A percentile compares a stretch with the other conserved stretches of the same genome.
phyloP scores from a whole-genome alignment of 1,139 yeast species.

The Candida tetrigidarum region DNA sequence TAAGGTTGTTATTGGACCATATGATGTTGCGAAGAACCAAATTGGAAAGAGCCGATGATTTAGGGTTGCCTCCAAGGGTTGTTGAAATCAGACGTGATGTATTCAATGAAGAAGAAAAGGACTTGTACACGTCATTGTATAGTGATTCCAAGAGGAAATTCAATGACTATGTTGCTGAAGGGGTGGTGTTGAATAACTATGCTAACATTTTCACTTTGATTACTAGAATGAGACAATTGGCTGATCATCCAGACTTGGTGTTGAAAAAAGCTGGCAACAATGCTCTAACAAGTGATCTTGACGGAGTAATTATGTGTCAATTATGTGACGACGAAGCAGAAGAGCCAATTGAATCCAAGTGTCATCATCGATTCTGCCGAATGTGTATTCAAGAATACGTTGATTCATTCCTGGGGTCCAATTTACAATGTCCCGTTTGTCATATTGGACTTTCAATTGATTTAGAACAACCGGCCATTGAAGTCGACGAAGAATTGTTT shows the following conservation, averaged over 20 bases:
- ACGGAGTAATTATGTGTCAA: conserved; percentile 82
- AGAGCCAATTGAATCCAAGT: conserved; percentile 92
- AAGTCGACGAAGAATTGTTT: conserved; percentile 65
- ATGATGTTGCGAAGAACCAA: conserved; percentile 95
- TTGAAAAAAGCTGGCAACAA: conserved; percentile 64
- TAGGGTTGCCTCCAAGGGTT: conserved; percentile 94
- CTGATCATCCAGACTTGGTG: conserved; percentile 97
- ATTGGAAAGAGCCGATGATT: conserved; percentile 93
- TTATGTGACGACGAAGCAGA: conserved; percentile 98
- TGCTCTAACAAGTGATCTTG: conserved; percentile 35
- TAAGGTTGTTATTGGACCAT: conserved; percentile 72
- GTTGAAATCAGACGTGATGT: conserved; percentile 85
- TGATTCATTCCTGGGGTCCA: conserved; percentile 75
- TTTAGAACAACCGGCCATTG: conserved; percentile 83
- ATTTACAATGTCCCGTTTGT: conserved; percentile 90
- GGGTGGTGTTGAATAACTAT: conserved; percentile 92
- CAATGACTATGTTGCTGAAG: conserved; percentile 89
- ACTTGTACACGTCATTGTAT: conserved; percentile 83
- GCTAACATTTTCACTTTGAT: conserved; percentile 96
- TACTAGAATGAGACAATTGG: conserved; percentile 96
- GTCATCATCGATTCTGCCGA: conserved; percentile 93
- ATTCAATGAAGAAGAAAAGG: conserved; percentile 94
- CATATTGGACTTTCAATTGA: conserved; percentile 93
- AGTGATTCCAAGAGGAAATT: conserved; percentile 86
- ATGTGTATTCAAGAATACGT: conserved; percentile 89